Base-by-base conservation (phyloP, 2,329 filamentous ascomycete genomes). In the Sporothrix curviconia region DNA sequence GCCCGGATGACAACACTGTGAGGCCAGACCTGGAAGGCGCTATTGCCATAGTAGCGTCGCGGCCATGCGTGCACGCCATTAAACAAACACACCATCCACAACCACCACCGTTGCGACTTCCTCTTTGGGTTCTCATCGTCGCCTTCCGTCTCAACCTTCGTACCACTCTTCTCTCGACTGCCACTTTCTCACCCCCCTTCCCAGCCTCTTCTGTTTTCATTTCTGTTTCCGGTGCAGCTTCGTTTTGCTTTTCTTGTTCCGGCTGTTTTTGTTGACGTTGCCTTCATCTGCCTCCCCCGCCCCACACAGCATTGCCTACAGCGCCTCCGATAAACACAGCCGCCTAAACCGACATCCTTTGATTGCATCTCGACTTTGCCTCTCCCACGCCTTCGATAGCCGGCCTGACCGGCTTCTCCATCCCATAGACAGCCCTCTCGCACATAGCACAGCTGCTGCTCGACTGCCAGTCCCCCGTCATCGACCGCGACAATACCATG, bases 401-500 rank as follows among this genome's bases (percentile, higher is more conserved):
- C 30, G 17, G 17, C 46, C 24, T 14, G 11, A 14, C 11, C 28
- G 11, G 28, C 28, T 32, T 5, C 28, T 32, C 28, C n/a, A n/a
- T 32, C 28, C 11, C 11, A 11, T 32, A 11, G 6, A 32, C 28
- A 11, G 28, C 28, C 28, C 28, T 22, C 15, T n/a, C 34, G 32
- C 34, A 51, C 22, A 2, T 40, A 11, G 24, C n/a, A 50, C 15
- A n/a, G 14, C 32, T 43, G 14, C 32, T 37, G 22, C 12, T 37
- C 22, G 22, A 17, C 24, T 15, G 42, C 32, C 30, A 6, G 42
- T 42, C 39, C 11, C 30, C 37, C 30, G 22, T 43, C 46, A 42
- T 44, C 28, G 39, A 36, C 39, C 7, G 5, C 44, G 37, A 42
- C 56, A 39, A 44, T 39, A 59, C 60, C 54, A 64, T 64, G 62